Base-by-base conservation (phyloP, 1,139 yeast genomes). In the Sugiyamaella japonica region DNA sequence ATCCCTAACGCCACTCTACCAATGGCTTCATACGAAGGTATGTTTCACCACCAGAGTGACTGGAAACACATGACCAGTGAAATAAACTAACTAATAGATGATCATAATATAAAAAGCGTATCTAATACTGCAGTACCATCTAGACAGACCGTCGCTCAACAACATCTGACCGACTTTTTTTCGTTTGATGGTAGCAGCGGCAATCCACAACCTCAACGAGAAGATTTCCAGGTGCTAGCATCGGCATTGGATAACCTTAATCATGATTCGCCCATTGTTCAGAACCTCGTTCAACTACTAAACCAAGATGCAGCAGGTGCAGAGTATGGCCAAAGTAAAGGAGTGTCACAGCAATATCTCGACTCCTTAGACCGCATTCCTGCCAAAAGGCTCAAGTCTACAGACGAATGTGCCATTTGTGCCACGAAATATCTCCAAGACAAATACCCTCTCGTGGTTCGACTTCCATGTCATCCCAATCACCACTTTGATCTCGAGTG, bases 401-500 rank as follows among this genome's bases (percentile, higher is more conserved):
- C 48, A 1, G 89, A 86, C 54, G 71, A 80, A 1, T 91, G 98
- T 68, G 86, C 97, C 1, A 90, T 91, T 46, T 91, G 98, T 65
- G 86, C 95, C 38, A 82, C 81, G 58, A 79, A 77, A 54, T 91
- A 83, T 64, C 73, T 79, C 6, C 88, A 85, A 42, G 96, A 89
- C 67, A 75, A 82, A 50, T 84, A 86, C 63, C 97, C 97, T 1
- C 74, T 91, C 54, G 83, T 91, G 10, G 97, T 89, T 15, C 74
- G 79, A 62, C 75, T 91, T 36, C 96, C 97, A 0, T 93, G 97
- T 67, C 78, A 79, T 47, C 68, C 73, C 3, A 80, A 76, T 47
- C 98, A 91, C 70, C 77, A 78, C 39, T 91, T 88, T 70, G 98
- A 91, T 67, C 74, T 90, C 62, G 97, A 91, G 63, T 91, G 98